Percentiles rank a stretch among this genome's conserved stretches.
phyloP scores from a whole-genome alignment of 352 stramenopile genomes.

The Phytophthora kernoviae region DNA sequence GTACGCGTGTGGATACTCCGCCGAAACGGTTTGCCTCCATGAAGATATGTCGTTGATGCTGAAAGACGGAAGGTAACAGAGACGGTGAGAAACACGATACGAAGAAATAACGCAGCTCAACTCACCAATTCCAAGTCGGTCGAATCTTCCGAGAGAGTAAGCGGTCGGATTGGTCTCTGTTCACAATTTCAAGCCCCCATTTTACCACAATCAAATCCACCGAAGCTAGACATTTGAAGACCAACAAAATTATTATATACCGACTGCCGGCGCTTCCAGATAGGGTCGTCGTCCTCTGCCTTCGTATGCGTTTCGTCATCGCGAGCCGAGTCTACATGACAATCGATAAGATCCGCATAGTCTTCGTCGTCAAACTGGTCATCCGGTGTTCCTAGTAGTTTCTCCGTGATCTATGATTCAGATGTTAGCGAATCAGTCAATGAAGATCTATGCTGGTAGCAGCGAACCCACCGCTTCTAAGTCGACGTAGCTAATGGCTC shows the following conservation, averaged over 20 bases:
- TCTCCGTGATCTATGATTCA: slow-evolving; percentile 63
- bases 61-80: slow-evolving; percentile 1
- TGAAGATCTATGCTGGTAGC: neutral
- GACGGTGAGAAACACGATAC: neutral
- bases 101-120: neutral
- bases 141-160: slow-evolving; percentile 48
- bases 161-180: slow-evolving; percentile 44
- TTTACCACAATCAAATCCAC: neutral
- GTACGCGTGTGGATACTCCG: slow-evolving; percentile 49
- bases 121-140: slow-evolving; percentile 63
- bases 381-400: slow-evolving; percentile 59
- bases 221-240: neutral
- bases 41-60: slow-evolving; percentile 71
- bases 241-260: slow-evolving; percentile 10
- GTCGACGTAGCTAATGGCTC: slow-evolving; percentile 75
- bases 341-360: slow-evolving; percentile 72
- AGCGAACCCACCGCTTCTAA: slow-evolving; percentile 51
- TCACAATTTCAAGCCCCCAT: neutral
- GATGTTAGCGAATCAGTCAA: neutral
- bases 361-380: slow-evolving; percentile 61
- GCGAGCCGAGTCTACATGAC: slow-evolving; percentile 65
- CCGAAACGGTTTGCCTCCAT: slow-evolving; percentile 63
- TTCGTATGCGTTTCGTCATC: slow-evolving; percentile 28
- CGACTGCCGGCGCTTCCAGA: slow-evolving; percentile 58
- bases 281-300: slow-evolving; percentile 26